Percentiles rank a stretch among this genome's conserved stretches.
Evolutionary conservation across 164 flowering plant species (phyloP).

Genomic region (Dillenia suffruticosa): DNA sequence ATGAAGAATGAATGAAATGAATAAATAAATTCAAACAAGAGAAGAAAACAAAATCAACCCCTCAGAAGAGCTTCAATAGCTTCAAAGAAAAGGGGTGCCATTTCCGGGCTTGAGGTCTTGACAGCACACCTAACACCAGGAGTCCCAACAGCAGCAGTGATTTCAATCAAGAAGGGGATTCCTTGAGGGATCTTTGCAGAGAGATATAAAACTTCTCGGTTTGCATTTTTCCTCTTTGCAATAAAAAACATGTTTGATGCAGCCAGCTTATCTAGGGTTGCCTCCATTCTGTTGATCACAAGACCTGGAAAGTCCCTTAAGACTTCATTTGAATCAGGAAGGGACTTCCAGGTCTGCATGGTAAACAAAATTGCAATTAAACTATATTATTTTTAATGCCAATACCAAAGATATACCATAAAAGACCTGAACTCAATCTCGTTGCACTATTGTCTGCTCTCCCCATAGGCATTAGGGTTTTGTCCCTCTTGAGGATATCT

Average conservation of each 20-base stretch:
- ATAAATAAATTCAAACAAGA: too few relatives aligned
- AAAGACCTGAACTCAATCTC: too few relatives aligned
- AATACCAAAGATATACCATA: too few relatives aligned
- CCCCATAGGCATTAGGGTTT: too few relatives aligned
- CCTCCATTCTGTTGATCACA: constrained; percentile 60
- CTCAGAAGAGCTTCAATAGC: constrained; percentile 66
- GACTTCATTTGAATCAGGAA: constrained; percentile 91
- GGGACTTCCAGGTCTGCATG: constrained; percentile 90
- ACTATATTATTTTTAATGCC: too few relatives aligned
- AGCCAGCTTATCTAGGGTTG: constrained; percentile 64
- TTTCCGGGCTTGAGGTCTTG: constrained; percentile 85
- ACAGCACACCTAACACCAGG: constrained; percentile 86
- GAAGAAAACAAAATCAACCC: constrained; percentile 22
- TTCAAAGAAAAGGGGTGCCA: constrained; percentile 96
- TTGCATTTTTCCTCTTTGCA: constrained; percentile 84
- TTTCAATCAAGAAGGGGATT: constrained; percentile 79
- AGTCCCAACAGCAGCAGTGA: constrained; percentile 62
- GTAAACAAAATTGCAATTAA: neutral
- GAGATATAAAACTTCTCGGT: constrained; percentile 86
- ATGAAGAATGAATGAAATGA: too few relatives aligned
- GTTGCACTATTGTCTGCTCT: too few relatives aligned
- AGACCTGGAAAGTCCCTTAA: constrained; percentile 58
- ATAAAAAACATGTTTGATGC: constrained; percentile 88
- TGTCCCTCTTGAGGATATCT: too few relatives aligned
- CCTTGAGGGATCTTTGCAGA: constrained; percentile 76